Evolutionary conservation across 495 filamentous ascomycete genomes (phyloP), one percentile per base, ranked within the genome.

Genomic region (Pyrenula massariospora): DNA sequence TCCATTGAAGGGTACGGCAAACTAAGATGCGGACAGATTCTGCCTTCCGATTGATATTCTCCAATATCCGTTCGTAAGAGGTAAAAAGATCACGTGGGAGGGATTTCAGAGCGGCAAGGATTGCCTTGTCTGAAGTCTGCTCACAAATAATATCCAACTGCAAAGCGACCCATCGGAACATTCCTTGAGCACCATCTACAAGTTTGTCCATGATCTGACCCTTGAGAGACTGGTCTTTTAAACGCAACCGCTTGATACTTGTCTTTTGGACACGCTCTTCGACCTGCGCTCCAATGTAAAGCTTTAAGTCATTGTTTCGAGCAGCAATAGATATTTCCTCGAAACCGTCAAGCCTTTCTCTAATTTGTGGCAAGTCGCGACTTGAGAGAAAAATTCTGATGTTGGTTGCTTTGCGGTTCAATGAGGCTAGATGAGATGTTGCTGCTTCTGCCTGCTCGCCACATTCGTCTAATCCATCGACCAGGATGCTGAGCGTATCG

Each of bases 201-300:
- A 73, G 60, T 0, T 25, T 53, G 42, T 57, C 23, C 58, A 73
- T 61, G 21, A 73, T 69, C 3, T 70, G 22, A 20, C 63, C 65
- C 54, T 68, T 71, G 15, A 70, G 53, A 0, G 56, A 54, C 1
- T 51, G 10, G 31, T 67, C 60, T 52, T 49, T 57, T 5, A 69
- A 58, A 2, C 54, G 54, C 1, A 73, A 57, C 25, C 52, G 58
- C 25, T 48, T 55, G n/a, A n/a, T n/a, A n/a, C n/a, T n/a, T n/a
- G n/a, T n/a, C 2, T 50, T 56, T 42, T 60, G 24, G 2, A 59
- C 62, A 19, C 70, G 59, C 12, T 20, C 19, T 25, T 66, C 68
- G 2, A 75, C 61, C 48, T 74, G 69, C 2, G 67, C 61, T 2
- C 58, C 63, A 20, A 73, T 70, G 49, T 71, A 73, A 2, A 70